Conservation (phyloP, 768 basidiomycete genomes). For the Serendipita sp. region DNA sequence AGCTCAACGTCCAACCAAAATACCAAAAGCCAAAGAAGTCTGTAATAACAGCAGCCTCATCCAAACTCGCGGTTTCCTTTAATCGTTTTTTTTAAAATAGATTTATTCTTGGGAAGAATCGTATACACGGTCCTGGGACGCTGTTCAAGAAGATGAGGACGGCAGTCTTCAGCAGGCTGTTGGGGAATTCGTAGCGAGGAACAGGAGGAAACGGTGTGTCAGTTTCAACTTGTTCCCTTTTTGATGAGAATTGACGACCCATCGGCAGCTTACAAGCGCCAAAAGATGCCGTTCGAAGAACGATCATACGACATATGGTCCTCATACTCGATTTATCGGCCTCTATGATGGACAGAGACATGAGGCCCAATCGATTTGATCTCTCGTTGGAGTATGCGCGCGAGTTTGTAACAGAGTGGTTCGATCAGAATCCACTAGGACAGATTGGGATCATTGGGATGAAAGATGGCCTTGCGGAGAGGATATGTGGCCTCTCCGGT, state of each 20-base stretch:
- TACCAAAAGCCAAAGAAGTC: not conserved
- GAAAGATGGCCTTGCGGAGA: slow-evolving; percentile 79
- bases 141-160: slow-evolving; percentile 86
- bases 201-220: slow-evolving; percentile 24
- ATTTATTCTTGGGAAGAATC: slow-evolving; percentile 89
- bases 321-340: slow-evolving; percentile 82
- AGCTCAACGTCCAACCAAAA: not conserved
- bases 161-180: slow-evolving; percentile 86
- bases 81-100: slow-evolving; percentile 7
- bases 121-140: slow-evolving; percentile 91
- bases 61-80: not conserved
- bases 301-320: slow-evolving; percentile 90
- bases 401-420: slow-evolving; percentile 92
- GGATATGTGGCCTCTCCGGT: slow-evolving; percentile 88
- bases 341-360: slow-evolving; percentile 90
- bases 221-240: slow-evolving; percentile 9
- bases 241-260: slow-evolving; percentile 22
- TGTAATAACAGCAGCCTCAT: not conserved
- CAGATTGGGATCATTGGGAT: slow-evolving; percentile 93
- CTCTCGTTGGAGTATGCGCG: slow-evolving; percentile 77
- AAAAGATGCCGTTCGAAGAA: slow-evolving; percentile 75
- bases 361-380: slow-evolving; percentile 89
- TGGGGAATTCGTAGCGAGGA: slow-evolving; percentile 73
- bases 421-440: slow-evolving; percentile 96
- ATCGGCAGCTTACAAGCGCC: slow-evolving; percentile 41